Conservation (phyloP, 495 filamentous ascomycete species). For the Trichoderma parareesei region DNA sequence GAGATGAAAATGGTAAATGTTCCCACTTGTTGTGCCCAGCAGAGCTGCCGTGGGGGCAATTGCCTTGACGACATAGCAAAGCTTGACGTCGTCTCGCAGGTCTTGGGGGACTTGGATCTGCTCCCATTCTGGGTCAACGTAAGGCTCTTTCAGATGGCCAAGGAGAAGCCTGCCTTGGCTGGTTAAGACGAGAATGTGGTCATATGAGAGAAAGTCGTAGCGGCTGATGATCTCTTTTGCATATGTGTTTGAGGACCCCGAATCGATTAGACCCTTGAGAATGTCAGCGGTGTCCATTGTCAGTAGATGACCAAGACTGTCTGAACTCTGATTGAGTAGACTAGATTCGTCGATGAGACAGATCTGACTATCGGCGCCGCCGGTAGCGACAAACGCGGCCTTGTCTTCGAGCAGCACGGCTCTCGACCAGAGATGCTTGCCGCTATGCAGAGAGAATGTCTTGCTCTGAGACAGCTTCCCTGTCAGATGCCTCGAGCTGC, state of each 20-base stretch:
- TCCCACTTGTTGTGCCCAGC: constrained; percentile 47
- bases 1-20: constrained; percentile 39
- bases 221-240: constrained; percentile 46
- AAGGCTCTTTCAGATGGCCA: constrained; percentile 22
- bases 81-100: constrained; percentile 25
- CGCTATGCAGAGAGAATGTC: constrained; percentile 56
- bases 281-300: neutral
- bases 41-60: constrained; percentile 30
- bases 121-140: neutral
- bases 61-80: constrained; percentile 38
- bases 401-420: constrained; percentile 33
- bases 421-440: constrained; percentile 88
- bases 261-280: constrained; percentile 11
- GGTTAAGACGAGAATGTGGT: constrained; percentile 51
- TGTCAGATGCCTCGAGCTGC: neutral
- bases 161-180: constrained; percentile 52
- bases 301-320: neutral
- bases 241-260: constrained; percentile 13
- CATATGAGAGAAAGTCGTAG: constrained; percentile 56
- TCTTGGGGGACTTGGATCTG: neutral
- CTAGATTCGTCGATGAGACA: constrained; percentile 23
- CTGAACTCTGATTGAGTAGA: too few relatives aligned
- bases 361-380: constrained; percentile 73
- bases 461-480: constrained; percentile 41
- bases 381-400: constrained; percentile 54